Base-by-base conservation (phyloP, 106 monocot genomes). In the Ottelia alismoides region DNA sequence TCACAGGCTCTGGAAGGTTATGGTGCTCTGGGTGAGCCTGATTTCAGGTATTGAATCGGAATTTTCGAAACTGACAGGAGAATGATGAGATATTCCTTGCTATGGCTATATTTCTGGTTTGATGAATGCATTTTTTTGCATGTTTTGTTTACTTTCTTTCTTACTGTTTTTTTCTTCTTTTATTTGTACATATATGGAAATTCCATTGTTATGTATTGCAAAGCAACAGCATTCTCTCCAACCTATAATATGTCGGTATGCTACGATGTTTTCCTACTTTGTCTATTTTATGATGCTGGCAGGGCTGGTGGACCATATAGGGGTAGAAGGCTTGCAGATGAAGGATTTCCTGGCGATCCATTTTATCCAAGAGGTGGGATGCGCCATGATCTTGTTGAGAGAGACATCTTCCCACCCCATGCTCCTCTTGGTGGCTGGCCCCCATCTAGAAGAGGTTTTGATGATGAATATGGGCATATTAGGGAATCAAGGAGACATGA, bases 1-100 rank as follows among this genome's bases (percentile, higher is more conserved):
- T 72, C 79, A 99, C 98, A 99, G 98, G 90, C 98, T 72, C 72
- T 85, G 65, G 82, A 85, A 79, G 89, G 90, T 63, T 98, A 99
- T 70, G 76, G 70, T 71, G 68, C 65, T 19, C 70, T 67, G 30
- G 71, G 71, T 70, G 79, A 82, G 69, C 77, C 82, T 74, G 79
- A 90, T 75, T 90, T 67, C 65, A 99, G 98, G 90, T 99, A 59
- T n/a, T n/a, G n/a, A n/a, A n/a, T n/a, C n/a, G n/a, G n/a, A n/a
- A n/a, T n/a, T n/a, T n/a, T n/a, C n/a, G n/a, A n/a, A n/a, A n/a
- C n/a, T n/a, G n/a, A n/a, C n/a, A n/a, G n/a, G n/a, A n/a, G n/a
- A n/a, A n/a, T n/a, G n/a, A n/a, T n/a, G n/a, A n/a, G n/a, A n/a
- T n/a, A n/a, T n/a, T n/a, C n/a, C n/a, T n/a, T 70, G 57, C 16